A percentile compares a stretch with the other conserved stretches of the same genome.
These are phyloP conservation scores for Boletus vinaceobasis DNA, from an alignment of 768 basidiomycete genomes.

Conservation along the genomic window DNA sequence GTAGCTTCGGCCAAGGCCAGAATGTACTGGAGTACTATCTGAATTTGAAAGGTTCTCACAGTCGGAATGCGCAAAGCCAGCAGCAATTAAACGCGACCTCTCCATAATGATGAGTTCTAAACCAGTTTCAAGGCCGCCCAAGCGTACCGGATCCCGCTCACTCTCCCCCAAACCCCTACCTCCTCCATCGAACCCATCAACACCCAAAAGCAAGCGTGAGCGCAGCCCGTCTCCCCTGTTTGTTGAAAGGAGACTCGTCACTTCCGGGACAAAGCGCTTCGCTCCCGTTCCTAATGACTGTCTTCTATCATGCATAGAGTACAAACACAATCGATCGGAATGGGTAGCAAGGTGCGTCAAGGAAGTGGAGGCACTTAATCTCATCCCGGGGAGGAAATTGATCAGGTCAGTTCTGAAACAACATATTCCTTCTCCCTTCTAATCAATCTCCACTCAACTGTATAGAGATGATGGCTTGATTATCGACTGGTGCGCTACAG, in stretches of 20 bases:
- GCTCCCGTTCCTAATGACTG: conserved; percentile 27
- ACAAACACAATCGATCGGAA: conserved; percentile 18
- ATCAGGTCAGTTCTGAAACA: conserved; percentile 23
- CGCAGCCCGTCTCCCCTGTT: conserved; percentile 12
- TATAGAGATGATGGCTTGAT: conserved; percentile 29
- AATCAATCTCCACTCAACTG: background rate
- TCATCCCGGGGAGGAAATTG: conserved; percentile 23
- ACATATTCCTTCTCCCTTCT: background rate
- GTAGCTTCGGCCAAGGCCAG: too few relatives aligned
- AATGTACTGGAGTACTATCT: too few relatives aligned
- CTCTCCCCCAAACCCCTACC: background rate
- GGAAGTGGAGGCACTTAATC: conserved; percentile 19
- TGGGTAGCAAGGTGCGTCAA: conserved; percentile 20
- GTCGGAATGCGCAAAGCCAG: background rate
- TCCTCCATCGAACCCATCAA: background rate
- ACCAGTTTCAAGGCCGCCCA: conserved; percentile 5
- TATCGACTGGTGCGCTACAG: conserved; percentile 27
- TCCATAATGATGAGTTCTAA: conserved; percentile 4
- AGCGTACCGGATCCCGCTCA: conserved; percentile 6
- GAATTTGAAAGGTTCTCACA: conserved; percentile 1
- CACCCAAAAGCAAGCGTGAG: conserved; percentile 19
- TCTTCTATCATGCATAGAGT: conserved; percentile 13
- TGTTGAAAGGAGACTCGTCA: conserved; percentile 20
- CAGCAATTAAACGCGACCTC: too few relatives aligned
- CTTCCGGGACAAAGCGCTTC: conserved; percentile 27